Evolutionary conservation across 1,284 basidiomycete genomes (phyloP), one percentile per base, ranked within the genome.

Genomic region (Moesziomyces antarcticus): DNA sequence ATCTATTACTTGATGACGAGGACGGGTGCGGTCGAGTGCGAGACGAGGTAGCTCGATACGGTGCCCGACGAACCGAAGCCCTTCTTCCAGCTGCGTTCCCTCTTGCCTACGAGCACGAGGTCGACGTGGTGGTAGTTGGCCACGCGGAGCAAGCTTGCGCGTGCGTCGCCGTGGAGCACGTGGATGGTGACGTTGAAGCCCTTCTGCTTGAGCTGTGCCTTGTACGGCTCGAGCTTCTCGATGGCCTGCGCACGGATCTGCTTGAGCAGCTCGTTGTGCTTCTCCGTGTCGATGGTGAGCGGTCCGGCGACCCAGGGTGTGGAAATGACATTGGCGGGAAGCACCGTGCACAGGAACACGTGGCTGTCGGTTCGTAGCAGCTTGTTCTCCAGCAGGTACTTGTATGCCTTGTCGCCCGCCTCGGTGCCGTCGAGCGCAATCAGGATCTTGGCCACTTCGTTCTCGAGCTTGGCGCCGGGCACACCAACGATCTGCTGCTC

Each of bases 401-500:
- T 70, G 69, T 77, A 81, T 11, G 79, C 79, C 48, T 78, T 78
- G 51, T 81, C 81, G 24, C 80, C 79, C 10, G 80, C 78, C 43
- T 83, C 82, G 27, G 79, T 79, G 25, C 79, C 80, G 43, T 83
- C 82, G 27, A 82, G 72, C 10, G 80, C 82, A 35, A 82, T 59
- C 9, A 82, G 68, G 46, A 82, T 70, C 48, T 81, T 81, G 57
- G 72, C 72, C 27, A 50, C 30, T 24, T 69, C 60, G 13, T 66
- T 51, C 11, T 64, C 56, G 42, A 81, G 49, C 10, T 60, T 66
- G 27, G 68, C 64, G 24, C 80, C 79, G 8, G 61, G 52, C 0
- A 71, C 50, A 50, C 81, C 81, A 13, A 82, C 81, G 47, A 82
- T 82, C 27, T 80, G 76, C 63, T 82, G 81, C 47, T 80, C 73